phyloP scores from a whole-genome alignment of 352 stramenopile species.

The Phytopythium mirpurense region DNA sequence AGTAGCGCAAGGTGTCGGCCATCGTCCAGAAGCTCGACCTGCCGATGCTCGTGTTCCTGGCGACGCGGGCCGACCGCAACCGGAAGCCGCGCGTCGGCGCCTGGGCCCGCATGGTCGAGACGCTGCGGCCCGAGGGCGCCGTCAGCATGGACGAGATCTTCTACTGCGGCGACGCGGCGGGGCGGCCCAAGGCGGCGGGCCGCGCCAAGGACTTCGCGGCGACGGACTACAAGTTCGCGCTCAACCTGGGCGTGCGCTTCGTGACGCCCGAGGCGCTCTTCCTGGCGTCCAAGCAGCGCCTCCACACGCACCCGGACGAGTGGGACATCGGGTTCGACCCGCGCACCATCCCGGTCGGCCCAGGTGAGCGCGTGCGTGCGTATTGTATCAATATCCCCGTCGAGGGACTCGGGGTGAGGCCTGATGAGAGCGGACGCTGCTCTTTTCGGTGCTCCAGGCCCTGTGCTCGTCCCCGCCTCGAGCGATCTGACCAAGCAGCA shows the following conservation, averaged over 20 bases:
- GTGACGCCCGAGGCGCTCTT: slow-evolving; percentile 84
- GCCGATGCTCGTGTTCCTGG: slow-evolving; percentile 65
- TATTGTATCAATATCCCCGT: too few species aligned
- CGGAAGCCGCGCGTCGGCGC: slow-evolving; percentile 71
- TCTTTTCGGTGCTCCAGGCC: slow-evolving; percentile 12
- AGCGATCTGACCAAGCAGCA: slow-evolving; percentile 18
- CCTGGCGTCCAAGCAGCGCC: slow-evolving; percentile 51
- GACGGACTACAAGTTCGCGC: slow-evolving; percentile 86
- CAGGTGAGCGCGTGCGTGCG: slow-evolving; percentile 15
- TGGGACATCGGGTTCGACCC: slow-evolving; percentile 80
- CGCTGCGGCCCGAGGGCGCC: slow-evolving; percentile 16
- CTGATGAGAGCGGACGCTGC: too few species aligned
- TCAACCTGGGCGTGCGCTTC: slow-evolving; percentile 81
- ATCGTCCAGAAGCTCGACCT: slow-evolving; percentile 58
- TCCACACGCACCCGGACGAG: slow-evolving; percentile 61
- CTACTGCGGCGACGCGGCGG: slow-evolving; percentile 81
- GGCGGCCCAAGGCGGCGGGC: slow-evolving; percentile 59
- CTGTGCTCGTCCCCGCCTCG: slow-evolving; percentile 18
- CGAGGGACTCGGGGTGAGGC: too few species aligned
- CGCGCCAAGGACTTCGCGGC: slow-evolving; percentile 79
- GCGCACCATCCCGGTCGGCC: slow-evolving; percentile 22
- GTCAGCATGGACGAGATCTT: slow-evolving; percentile 60
- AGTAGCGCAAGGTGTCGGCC: slow-evolving; percentile 57
- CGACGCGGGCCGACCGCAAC: slow-evolving; percentile 68
- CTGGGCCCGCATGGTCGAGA: slow-evolving; percentile 49